Evolutionary conservation across 2,329 filamentous ascomycete genomes (phyloP).

Genomic region (Beauveria scarabaeidicola): DNA sequence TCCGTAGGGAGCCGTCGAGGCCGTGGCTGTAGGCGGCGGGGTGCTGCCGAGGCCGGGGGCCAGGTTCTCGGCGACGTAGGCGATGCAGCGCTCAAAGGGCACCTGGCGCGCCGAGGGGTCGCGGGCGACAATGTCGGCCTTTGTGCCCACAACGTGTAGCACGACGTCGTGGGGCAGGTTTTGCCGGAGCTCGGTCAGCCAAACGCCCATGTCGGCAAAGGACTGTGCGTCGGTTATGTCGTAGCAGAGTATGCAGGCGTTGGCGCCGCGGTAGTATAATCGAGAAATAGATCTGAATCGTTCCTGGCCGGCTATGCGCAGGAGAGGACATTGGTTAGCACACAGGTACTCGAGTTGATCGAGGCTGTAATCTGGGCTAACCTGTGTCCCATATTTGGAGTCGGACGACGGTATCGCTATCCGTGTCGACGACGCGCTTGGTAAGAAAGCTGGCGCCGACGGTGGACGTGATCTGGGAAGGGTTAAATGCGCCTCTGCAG

Average conservation of each 20-base stretch:
- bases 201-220: conserved; percentile 86
- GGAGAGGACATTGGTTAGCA: conserved; percentile 11
- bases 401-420: conserved; percentile 79
- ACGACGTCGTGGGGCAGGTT: conserved; percentile 73
- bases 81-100: conserved; percentile 90
- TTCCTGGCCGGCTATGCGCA: conserved; percentile 68
- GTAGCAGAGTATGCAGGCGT: conserved; percentile 90
- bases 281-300: conserved; percentile 90
- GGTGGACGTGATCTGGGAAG: conserved; percentile 57
- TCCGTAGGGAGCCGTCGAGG: conserved; percentile 22
- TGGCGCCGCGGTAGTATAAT: conserved; percentile 92
- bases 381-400: conserved; percentile 94
- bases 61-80: conserved; percentile 87
- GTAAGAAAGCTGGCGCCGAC: conserved; percentile 74
- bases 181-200: conserved; percentile 75
- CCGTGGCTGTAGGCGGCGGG: conserved; percentile 55
- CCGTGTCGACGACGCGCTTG: conserved; percentile 71
- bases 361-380: conserved; percentile 20
- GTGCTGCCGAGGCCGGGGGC: conserved; percentile 61
- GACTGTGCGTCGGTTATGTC: conserved; percentile 80
- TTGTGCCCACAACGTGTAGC: conserved; percentile 90
- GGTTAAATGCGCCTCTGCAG: conserved; percentile 63
- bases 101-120: conserved; percentile 75
- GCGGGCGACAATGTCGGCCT: conserved; percentile 79
- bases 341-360: not conserved